Percentiles rank a stretch among this genome's conserved stretches.
Evolutionary conservation across 140 eudicot species (phyloP).

Genomic region (Ambrosia hybrid): DNA sequence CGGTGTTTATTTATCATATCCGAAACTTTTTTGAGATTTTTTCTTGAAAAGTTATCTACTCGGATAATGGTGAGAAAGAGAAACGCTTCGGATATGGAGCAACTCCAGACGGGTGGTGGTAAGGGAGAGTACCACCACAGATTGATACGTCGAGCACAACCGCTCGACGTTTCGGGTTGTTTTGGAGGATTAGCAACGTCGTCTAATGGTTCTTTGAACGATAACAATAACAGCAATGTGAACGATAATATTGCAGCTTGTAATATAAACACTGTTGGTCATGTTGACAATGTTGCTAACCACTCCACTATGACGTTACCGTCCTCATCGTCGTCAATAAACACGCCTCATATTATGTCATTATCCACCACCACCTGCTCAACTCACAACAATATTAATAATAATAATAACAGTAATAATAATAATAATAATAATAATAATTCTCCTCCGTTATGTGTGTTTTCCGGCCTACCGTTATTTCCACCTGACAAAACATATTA

Average conservation of each 20-base stretch:
- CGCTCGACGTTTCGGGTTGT: slow-evolving; percentile 3
- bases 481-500: no score
- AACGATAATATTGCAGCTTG: background rate
- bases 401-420: no score
- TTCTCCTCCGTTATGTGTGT: slow-evolving; percentile 66
- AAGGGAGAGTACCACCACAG: slow-evolving; percentile 21
- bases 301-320: slow-evolving; percentile 66
- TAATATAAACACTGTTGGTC: no score
- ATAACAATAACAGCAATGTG: background rate
- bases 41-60: no score
- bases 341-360: slow-evolving; percentile 12
- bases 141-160: slow-evolving; percentile 36
- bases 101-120: slow-evolving; percentile 32
- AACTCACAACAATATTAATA: slow-evolving; percentile 9
- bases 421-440: no score
- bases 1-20: no score
- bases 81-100: slow-evolving; percentile 76
- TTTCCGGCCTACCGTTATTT: slow-evolving; percentile 62
- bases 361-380: slow-evolving; percentile 32
- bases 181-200: slow-evolving; percentile 6
- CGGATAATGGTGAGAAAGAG: slow-evolving; percentile 69
- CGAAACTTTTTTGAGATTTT: no score
- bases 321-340: slow-evolving; percentile 14
- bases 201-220: background rate
- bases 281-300: slow-evolving; percentile 39